phyloP scores from a whole-genome alignment of 805 yeast species.

The Starmerella stellata region DNA sequence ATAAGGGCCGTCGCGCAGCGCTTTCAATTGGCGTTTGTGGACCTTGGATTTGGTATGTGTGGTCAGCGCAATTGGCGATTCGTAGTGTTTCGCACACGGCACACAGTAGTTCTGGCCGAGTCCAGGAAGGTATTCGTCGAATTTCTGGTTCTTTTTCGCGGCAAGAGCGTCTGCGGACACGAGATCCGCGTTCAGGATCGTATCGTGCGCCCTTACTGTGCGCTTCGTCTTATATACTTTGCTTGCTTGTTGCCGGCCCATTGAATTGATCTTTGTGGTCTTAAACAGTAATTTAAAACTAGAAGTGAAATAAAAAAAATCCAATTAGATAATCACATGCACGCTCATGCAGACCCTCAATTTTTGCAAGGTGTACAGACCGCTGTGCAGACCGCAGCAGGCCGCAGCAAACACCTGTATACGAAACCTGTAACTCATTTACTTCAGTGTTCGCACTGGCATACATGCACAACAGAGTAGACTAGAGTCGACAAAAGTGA shows the following conservation, averaged over 20 bases:
- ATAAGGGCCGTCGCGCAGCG: constrained; percentile 60
- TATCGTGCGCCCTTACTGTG: constrained; percentile 45
- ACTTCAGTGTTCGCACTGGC: too few species aligned
- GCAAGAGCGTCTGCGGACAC: constrained; percentile 44
- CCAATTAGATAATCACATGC: too few species aligned
- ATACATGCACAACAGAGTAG: too few species aligned
- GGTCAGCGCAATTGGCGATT: constrained; percentile 51
- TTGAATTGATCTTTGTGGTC: neutral
- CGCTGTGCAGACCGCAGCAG: too few species aligned
- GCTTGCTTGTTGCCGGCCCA: constrained; percentile 16
- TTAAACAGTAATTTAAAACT: neutral
- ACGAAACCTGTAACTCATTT: too few species aligned
- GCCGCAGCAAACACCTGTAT: too few species aligned
- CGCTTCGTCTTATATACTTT: constrained; percentile 58
- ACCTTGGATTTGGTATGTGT: constrained; percentile 58
- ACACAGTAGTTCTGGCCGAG: constrained; percentile 87
- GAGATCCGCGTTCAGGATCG: constrained; percentile 54
- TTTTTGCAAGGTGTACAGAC: too few species aligned
- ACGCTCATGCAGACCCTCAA: too few species aligned
- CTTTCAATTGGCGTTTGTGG: constrained; percentile 75
- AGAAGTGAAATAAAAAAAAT: too few species aligned
- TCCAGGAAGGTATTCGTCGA: constrained; percentile 84
- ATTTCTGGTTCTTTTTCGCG: constrained; percentile 47
- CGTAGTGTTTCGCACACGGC: constrained; percentile 85
- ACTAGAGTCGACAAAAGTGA: too few species aligned